Evolutionary conservation across 805 yeast species (phyloP), one percentile per base, ranked within the genome.

Genomic region (Yamadazyma kitorensis): DNA sequence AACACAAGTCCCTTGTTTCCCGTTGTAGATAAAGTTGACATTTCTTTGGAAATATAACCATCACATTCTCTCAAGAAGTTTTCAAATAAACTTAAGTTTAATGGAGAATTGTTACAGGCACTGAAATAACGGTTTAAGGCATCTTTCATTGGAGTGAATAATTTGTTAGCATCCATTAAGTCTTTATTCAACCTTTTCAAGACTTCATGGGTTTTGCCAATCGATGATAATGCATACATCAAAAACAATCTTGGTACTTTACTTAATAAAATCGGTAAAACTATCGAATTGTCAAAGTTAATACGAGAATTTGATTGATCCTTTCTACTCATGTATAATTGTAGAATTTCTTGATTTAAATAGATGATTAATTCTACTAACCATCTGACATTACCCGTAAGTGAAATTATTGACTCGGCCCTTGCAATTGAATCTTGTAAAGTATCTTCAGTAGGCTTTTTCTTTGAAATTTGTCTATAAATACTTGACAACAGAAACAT

Each of bases 331-430:
- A 50, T 45, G 16, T 59, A 40, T 17, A 80, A 47, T 21, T 79
- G 73, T 16, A 81, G 51, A 21, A 83, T 57, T 44, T 91, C 95
- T 55, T 89, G 95, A 35, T 80, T 76, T 25, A 86, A 54, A 42
- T 76, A 78, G 1, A 82, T 76, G 35, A 86, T 68, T 40, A 86
- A 76, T 52, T 88, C 96, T 20, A 86, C 73, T 45, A 86, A 74
- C 96, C 97, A 91, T 48, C 86, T 76, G 6, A 84, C 77, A 24
- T 83, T 76, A 0, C 97, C 97, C n/a, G 86, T 57, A 8, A 80
- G 64, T 12, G 67, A 61, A 27, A 80, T 64, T 3, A 83, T 68
- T 41, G 78, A 68, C 46, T 82, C 88, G 23, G 80, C 81, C 44
- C 87, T 66, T 7, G 71, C 63, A 15, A 73, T 64, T 2, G 79